Evolutionary conservation across 495 filamentous ascomycete species (phyloP).

Genomic region (Sporormia fimetaria): DNA sequence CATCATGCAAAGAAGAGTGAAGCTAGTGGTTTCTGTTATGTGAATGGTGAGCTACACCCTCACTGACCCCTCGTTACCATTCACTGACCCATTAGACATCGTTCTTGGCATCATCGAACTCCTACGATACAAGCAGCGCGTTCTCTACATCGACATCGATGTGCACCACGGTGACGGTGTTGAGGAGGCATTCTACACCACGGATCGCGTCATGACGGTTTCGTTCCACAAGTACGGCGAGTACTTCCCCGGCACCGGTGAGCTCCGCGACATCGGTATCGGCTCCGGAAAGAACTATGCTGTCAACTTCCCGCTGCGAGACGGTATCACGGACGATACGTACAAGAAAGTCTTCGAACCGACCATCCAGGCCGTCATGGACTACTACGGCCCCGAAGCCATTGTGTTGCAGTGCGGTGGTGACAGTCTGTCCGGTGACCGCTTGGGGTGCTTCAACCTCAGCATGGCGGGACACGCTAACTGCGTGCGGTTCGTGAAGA

Average conservation of each 20-base stretch:
- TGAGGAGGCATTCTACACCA: slow-evolving; percentile 95
- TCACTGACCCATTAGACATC: slow-evolving; percentile 53
- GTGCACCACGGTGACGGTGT: slow-evolving; percentile 98
- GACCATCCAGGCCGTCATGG: slow-evolving; percentile 85
- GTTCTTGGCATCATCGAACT: slow-evolving; percentile 93
- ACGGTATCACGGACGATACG: slow-evolving; percentile 84
- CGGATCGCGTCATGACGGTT: slow-evolving; percentile 95
- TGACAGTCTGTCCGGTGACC: slow-evolving; percentile 87
- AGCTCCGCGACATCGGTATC: slow-evolving; percentile 89
- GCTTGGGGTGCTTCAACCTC: slow-evolving; percentile 93
- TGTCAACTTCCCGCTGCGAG: slow-evolving; percentile 91
- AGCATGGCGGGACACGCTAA: slow-evolving; percentile 97
- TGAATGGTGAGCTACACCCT: slow-evolving; percentile 58
- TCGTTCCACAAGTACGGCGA: slow-evolving; percentile 99
- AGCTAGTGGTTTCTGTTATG: slow-evolving; percentile 95
- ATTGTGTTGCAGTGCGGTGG: slow-evolving; percentile 96
- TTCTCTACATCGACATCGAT: slow-evolving; percentile 96
- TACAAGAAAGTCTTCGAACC: slow-evolving; percentile 97
- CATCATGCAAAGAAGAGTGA: slow-evolving; percentile 97
- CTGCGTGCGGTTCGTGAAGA: slow-evolving; percentile 91
- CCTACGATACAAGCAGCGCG: slow-evolving; percentile 83
- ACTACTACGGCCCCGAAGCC: slow-evolving; percentile 87
- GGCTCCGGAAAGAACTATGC: slow-evolving; percentile 87
- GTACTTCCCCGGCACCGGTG: slow-evolving; percentile 95
- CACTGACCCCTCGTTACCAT: not conserved